phyloP scores from a whole-genome alignment of 176 grass and related monocot genomes.

The Secale cereale region DNA sequence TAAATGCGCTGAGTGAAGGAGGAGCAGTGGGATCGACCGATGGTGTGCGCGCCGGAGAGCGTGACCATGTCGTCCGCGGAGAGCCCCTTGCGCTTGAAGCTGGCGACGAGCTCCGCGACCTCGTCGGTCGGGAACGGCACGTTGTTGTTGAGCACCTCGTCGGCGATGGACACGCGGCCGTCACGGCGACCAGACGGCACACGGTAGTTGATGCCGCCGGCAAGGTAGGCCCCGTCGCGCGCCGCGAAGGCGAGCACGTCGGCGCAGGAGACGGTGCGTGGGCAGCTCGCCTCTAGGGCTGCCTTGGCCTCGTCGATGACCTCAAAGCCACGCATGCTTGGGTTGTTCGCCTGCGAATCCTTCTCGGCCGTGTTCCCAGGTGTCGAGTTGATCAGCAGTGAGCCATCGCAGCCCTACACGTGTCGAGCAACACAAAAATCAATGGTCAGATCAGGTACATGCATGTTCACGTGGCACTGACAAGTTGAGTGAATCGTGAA shows the following conservation, averaged over 20 bases:
- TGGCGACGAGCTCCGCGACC: background rate
- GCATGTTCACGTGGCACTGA: background rate
- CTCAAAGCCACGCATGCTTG: conserved; percentile 51
- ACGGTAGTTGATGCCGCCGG: conserved; percentile 24
- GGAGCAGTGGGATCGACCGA: conserved; percentile 52
- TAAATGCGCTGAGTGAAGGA: conserved; percentile 33
- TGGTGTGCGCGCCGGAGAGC: conserved; percentile 53
- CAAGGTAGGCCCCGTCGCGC: conserved; percentile 31
- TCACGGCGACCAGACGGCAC: conserved; percentile 50
- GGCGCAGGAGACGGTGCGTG: conserved; percentile 60
- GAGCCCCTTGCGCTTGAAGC: conserved; percentile 32
- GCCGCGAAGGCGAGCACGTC: conserved; percentile 53
- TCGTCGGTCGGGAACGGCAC: background rate
- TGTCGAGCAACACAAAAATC: background rate
- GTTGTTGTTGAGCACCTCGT: conserved; percentile 34
- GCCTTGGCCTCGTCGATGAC: conserved; percentile 62
- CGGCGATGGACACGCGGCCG: conserved; percentile 20
- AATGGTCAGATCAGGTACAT: background rate
- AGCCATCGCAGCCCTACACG: conserved; percentile 45
- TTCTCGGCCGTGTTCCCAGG: conserved; percentile 34
- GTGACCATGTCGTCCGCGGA: conserved; percentile 28
- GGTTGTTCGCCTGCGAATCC: conserved; percentile 34
- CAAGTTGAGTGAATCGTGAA: background rate
- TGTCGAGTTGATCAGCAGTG: conserved; percentile 44
- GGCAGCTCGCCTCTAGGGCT: conserved; percentile 37